phyloP scores from a whole-genome alignment of 1,284 basidiomycete genomes.

The Thelephora terrestris region DNA sequence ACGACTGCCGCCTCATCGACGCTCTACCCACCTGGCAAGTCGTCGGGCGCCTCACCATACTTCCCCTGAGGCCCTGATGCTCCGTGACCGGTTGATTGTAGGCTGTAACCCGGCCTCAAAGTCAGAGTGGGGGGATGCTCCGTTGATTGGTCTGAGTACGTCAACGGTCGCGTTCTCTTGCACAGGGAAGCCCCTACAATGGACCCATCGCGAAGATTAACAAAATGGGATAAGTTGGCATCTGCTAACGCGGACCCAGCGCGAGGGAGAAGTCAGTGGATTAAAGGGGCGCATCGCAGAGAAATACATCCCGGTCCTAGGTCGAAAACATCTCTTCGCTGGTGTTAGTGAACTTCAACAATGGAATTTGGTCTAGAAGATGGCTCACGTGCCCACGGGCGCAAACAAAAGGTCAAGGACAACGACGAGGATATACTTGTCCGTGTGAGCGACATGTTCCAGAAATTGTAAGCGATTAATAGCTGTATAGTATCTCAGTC shows the following conservation, averaged over 20 bases:
- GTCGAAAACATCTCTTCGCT: slow-evolving; percentile 37
- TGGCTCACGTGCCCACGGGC: slow-evolving; percentile 57
- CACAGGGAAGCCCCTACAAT: slow-evolving; percentile 20
- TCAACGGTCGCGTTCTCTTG: slow-evolving; percentile 22
- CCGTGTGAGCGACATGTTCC: slow-evolving; percentile 33
- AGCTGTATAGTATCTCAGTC: slow-evolving; percentile 27
- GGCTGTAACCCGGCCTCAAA: no score
- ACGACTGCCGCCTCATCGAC: no score
- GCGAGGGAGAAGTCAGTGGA: slow-evolving; percentile 31
- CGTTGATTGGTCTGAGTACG: slow-evolving; percentile 57
- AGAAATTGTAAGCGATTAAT: slow-evolving; percentile 2
- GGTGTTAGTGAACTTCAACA: slow-evolving; percentile 60
- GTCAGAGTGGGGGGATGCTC: no score
- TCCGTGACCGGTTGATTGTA: no score
- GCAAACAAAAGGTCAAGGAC: slow-evolving; percentile 11
- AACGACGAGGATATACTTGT: slow-evolving; percentile 47
- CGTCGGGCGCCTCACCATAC: no score
- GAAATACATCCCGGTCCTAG: slow-evolving; percentile 54
- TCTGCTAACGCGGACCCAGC: slow-evolving; percentile 41
- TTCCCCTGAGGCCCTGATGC: no score
- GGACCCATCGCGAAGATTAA: slow-evolving; percentile 63
- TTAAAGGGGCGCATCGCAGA: slow-evolving; percentile 41
- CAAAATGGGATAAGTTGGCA: slow-evolving; percentile 51
- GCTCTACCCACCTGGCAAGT: no score
- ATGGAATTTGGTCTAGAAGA: slow-evolving; percentile 52